A percentile compares a stretch with the other conserved stretches of the same genome.
Evolutionary conservation across 78 protist genomes (phyloP).

Genomic region (Guillardia theta): DNA sequence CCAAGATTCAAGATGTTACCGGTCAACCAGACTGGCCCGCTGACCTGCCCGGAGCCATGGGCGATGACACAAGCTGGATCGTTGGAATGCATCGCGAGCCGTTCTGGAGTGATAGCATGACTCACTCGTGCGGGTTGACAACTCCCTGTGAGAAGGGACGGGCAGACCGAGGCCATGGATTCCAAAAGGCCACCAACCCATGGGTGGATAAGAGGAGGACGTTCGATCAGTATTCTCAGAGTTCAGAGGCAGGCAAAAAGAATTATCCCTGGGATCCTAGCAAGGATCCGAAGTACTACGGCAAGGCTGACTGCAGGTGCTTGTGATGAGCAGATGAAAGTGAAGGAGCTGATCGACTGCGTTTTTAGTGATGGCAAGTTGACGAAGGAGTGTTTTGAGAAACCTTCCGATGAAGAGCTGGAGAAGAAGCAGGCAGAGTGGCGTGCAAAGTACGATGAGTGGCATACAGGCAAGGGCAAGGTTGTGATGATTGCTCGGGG

Average conservation of each 20-base stretch:
- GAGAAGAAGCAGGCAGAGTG: neutral
- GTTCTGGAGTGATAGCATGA: neutral
- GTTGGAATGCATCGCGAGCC: conserved; percentile 30
- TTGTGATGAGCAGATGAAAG: too few relatives aligned
- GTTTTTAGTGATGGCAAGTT: neutral
- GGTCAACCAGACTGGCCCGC: neutral
- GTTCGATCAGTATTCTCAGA: neutral
- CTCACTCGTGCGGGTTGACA: neutral
- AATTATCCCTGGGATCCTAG: conserved; percentile 15
- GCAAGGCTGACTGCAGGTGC: neutral
- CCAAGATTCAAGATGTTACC: neutral
- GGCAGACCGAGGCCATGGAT: conserved; percentile 3
- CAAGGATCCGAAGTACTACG: neutral
- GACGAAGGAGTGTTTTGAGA: neutral
- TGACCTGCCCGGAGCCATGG: neutral
- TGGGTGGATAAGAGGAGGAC: neutral
- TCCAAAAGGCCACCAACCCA: neutral
- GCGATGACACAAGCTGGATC: conserved; percentile 15
- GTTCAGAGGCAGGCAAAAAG: neutral
- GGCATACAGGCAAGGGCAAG: neutral
- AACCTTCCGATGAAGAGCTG: neutral
- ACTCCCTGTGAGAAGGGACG: neutral
- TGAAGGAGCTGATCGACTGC: too few relatives aligned
- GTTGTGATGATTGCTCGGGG: too few relatives aligned
- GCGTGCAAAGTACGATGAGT: neutral